phyloP scores from a whole-genome alignment of 805 yeast species.

The Wickerhamomyces strasburgensis region DNA sequence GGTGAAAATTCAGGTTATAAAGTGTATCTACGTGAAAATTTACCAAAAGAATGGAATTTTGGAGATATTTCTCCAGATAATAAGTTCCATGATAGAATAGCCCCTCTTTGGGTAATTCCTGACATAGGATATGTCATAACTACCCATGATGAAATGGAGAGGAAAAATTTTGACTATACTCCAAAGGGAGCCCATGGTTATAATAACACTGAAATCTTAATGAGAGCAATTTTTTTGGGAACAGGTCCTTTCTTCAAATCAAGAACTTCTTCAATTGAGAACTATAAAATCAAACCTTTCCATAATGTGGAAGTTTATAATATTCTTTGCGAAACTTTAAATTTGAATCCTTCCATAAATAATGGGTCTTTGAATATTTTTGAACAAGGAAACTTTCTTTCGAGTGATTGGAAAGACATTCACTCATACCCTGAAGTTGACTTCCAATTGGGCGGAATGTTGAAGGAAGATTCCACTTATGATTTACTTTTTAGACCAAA shows the following conservation, averaged over 20 bases:
- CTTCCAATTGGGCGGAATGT: slow-evolving; percentile 37
- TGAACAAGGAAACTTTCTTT: slow-evolving; percentile 27
- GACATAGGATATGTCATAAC: slow-evolving; percentile 74
- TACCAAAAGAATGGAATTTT: slow-evolving; percentile 36
- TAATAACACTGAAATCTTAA: slow-evolving; percentile 66
- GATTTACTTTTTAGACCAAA: slow-evolving; percentile 34
- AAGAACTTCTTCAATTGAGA: slow-evolving; percentile 7
- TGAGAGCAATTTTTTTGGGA: slow-evolving; percentile 80
- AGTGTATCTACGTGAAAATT: slow-evolving; percentile 49
- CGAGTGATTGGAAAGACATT: slow-evolving; percentile 43
- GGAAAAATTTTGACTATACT: slow-evolving; percentile 18
- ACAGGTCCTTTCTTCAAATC: slow-evolving; percentile 70
- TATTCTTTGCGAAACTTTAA: slow-evolving; percentile 62
- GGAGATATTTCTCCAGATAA: slow-evolving; percentile 18
- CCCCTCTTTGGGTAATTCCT: slow-evolving; percentile 85
- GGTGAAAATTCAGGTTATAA: slow-evolving; percentile 32
- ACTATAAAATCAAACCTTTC: slow-evolving; percentile 51
- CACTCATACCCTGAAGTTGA: slow-evolving; percentile 45
- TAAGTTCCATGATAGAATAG: slow-evolving; percentile 54
- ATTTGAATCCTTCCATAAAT: slow-evolving; percentile 46
- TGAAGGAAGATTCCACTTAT: slow-evolving; percentile 46
- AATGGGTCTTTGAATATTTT: slow-evolving; percentile 46
- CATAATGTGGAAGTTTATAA: slow-evolving; percentile 69
- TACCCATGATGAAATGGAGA: slow-evolving; percentile 51
- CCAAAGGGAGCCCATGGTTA: slow-evolving; percentile 78